Evolutionary conservation across 805 yeast species (phyloP), one percentile per base, ranked within the genome.

Genomic region (Barnettozyma botsteinii): DNA sequence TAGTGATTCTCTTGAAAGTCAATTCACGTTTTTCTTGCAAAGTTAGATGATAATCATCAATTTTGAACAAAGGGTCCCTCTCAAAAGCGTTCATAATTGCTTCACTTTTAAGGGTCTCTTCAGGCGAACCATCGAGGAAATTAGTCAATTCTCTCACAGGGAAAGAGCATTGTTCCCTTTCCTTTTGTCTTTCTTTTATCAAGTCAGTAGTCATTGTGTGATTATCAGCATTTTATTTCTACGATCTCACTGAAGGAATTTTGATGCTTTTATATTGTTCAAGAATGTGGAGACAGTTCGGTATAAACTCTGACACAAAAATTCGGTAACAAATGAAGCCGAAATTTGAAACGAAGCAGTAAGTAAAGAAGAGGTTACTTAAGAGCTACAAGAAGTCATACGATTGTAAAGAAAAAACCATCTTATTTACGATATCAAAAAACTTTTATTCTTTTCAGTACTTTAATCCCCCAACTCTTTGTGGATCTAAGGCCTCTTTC

Each of bases 1-100:
- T 39, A 4, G 52, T 36, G 15, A 52, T 79, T 53, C 77, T 78
- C 32, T 61, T 52, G 19, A 79, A 84, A 3, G 84, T 72, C 33
- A 67, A 45, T 50, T 70, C 79, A 45, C 89, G 70, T 55, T 78
- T 79, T 50, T 77, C 67, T 3, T 55, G 63, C 57, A 76, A 79
- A 26, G 65, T 58, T 47, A 67, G 54, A 41, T 80, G 82, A 51
- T 77, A 80, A 49, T 69, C 70, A 12, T 64, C 57, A 21, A 69
- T 68, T 36, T 72, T 67, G 49, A 82, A 67, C 12, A 79, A 60
- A 2, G 86, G 87, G 53, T 82, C 88, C 49, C 83, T 67, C 52
- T 77, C 83, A 56, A 79, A 67, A 51, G 77, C 76, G 46, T 72
- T 75, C 57, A 73, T 62, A 52, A 79, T 56, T 18, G 59, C 49